Evolutionary conservation across 768 basidiomycete genomes (phyloP).

Genomic region (Russula lepida): DNA sequence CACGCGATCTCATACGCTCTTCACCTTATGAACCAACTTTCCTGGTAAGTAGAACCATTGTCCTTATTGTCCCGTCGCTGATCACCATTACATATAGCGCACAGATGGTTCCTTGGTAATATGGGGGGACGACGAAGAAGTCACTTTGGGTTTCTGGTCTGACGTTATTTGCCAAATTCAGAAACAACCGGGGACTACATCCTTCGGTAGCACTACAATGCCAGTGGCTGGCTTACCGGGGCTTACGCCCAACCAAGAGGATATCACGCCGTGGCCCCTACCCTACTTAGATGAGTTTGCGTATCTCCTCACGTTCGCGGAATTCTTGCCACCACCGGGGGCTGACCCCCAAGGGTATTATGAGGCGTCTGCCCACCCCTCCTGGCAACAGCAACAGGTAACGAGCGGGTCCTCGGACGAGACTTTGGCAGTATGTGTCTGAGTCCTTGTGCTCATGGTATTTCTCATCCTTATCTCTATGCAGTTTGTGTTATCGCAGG

Average conservation of each 20-base stretch:
- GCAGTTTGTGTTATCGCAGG: background rate
- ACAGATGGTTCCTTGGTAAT: background rate
- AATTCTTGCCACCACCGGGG: background rate
- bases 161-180: background rate
- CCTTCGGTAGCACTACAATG: background rate
- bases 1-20: background rate
- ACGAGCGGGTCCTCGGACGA: background rate
- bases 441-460: background rate
- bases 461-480: background rate
- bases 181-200: background rate
- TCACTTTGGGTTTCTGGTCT: background rate
- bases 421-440: background rate
- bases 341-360: too few relatives aligned
- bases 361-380: background rate
- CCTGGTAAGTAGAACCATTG: background rate
- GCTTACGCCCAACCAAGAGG: background rate
- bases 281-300: background rate
- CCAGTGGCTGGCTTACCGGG: background rate
- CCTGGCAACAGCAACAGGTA: background rate
- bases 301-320: background rate
- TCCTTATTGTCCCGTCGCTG: background rate
- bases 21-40: background rate
- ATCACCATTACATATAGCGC: conserved; percentile 1
- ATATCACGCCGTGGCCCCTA: background rate
- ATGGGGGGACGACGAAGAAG: background rate